Evolutionary conservation across 2,329 filamentous ascomycete genomes (phyloP), one percentile per base, ranked within the genome.

Genomic region (Claviceps spartinae): DNA sequence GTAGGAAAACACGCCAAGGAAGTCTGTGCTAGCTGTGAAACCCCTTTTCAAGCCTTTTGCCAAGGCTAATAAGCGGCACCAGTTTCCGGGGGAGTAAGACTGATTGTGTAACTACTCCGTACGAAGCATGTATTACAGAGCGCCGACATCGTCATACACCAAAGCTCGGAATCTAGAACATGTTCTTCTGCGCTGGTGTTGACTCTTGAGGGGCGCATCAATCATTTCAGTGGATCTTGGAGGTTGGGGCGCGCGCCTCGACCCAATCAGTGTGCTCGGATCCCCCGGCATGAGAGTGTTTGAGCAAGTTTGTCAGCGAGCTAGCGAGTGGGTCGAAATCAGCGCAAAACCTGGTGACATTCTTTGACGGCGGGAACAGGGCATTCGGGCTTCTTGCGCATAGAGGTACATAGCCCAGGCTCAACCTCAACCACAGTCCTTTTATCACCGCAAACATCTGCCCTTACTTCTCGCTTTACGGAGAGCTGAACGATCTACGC

Each of bases 221-320:
- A 22, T 22, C 20, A 4, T n/a, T 22, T 5, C 4, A 43, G 16
- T 43, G 41, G 41, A 20, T 2, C 18, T 16, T 18, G 24, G 43
- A 14, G 24, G 9, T 5, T 5, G 43, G 7, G 7, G 45, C 22
- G 45, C n/a, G 34, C 24, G 22, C 11, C 3, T 36, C 36, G 6
- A 26, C 16, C 56, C 56, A 58, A 58, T 58, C 55, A 57, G 50
- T 18, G 20, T 5, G 37, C 34, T 22, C 16, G 30, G 22, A 44
- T 37, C 24, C 18, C 8, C 5, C 30, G 37, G 51, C 46, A 49
- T 68, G 65, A 66, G 65, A 59, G 55, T 62, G 55, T 68, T 68
- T 68, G 65, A 68, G 65, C 65, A 68, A 68, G 65, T 67, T 67
- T 65, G 54, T 54, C 54, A 47, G 38, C 20, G 46, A 18, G 7